phyloP scores from a whole-genome alignment of 164 flowering plant species.

The Taxillus chinensis region DNA sequence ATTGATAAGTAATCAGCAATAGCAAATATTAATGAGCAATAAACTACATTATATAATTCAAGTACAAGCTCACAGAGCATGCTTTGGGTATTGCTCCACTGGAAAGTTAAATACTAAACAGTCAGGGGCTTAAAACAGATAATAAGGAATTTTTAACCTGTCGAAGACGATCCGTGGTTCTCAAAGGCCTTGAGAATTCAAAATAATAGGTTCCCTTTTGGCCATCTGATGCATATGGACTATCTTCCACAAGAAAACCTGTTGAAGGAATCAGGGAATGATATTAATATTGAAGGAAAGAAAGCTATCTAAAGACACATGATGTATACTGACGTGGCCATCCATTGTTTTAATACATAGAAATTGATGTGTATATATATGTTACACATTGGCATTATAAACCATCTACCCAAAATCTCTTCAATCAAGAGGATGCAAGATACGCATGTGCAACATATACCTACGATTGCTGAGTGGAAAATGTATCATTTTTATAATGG shows the following conservation, averaged over 20 bases:
- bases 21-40: background rate
- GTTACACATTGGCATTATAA: no score
- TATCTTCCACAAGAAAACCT: conserved; percentile 88
- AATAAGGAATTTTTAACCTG: conserved; percentile 41
- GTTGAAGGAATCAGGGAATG: conserved; percentile 3
- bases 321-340: no score
- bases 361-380: no score
- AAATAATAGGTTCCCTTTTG: conserved; percentile 76
- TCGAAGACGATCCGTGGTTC: conserved; percentile 91
- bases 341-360: no score
- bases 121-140: background rate
- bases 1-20: background rate
- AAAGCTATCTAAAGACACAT: no score
- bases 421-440: no score
- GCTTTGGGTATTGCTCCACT: background rate
- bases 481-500: background rate
- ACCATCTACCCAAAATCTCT: no score
- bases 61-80: background rate
- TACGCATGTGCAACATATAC: no score
- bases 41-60: background rate
- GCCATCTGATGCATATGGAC: conserved; percentile 57
- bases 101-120: background rate
- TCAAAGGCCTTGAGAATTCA: conserved; percentile 92
- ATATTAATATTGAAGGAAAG: background rate
- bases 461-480: no score